These are phyloP conservation scores for Lentinula raphanica DNA, from an alignment of 768 basidiomycete genomes.

Conservation along the genomic window DNA sequence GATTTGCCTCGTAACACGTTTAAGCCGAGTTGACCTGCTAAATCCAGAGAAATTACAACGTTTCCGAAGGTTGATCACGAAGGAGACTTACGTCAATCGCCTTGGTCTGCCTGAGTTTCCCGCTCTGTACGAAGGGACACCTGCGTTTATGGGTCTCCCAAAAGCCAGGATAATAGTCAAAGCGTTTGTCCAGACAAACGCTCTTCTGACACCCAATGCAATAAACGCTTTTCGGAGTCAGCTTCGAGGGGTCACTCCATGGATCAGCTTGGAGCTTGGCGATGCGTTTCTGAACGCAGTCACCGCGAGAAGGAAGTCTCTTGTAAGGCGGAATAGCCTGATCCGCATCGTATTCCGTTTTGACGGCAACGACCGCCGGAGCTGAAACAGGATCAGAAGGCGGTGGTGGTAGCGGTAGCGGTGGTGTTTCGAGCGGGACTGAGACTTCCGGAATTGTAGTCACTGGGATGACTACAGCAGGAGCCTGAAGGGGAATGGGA, in stretches of 20 bases:
- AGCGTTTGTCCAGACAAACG: constrained; percentile 2
- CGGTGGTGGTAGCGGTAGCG: too few species aligned
- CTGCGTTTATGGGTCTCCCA: constrained; percentile 4
- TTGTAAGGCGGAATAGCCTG: constrained; percentile 4
- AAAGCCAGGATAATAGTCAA: constrained; percentile 8
- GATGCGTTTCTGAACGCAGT: neutral
- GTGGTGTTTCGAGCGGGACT: too few species aligned
- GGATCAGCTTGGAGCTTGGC: constrained; percentile 6
- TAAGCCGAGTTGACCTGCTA: neutral
- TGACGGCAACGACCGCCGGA: too few species aligned
- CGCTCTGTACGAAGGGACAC: constrained; percentile 3
- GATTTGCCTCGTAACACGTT: neutral
- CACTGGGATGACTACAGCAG: too few species aligned
- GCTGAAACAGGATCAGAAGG: too few species aligned
- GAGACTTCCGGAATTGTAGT: too few species aligned
- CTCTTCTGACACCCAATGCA: constrained; percentile 7
- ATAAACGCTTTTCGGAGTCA: constrained; percentile 6
- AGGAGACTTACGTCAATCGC: neutral
- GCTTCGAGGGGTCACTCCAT: constrained; percentile 2
- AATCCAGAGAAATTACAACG: too few species aligned
- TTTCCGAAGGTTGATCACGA: neutral
- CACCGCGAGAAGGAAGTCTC: constrained; percentile 2
- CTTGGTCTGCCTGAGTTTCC: neutral
- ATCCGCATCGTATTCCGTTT: neutral
- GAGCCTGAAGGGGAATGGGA: neutral